phyloP scores from a whole-genome alignment of 176 grass and related monocot genomes.

The Alopecurus myosuroides region DNA sequence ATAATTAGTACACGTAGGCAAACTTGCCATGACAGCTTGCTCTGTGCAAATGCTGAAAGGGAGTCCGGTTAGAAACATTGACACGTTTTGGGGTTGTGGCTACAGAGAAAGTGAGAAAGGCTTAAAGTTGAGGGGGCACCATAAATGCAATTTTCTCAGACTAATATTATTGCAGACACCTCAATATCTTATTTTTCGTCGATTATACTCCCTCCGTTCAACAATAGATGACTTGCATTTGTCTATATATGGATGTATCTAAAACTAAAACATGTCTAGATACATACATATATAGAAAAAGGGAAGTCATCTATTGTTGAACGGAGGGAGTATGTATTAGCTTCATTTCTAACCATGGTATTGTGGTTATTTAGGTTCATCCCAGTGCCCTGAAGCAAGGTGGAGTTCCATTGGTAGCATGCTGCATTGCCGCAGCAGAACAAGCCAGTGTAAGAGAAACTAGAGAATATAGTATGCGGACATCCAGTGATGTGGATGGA shows the following conservation, averaged over 20 bases:
- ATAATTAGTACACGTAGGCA: background rate
- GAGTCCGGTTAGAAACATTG: background rate
- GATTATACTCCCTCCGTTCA: too few relatives aligned
- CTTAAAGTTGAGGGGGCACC: background rate
- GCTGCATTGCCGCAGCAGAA: slow-evolving; percentile 89
- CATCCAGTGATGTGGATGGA: background rate
- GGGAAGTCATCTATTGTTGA: too few relatives aligned
- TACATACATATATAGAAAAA: too few relatives aligned
- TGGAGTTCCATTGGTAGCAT: slow-evolving; percentile 70
- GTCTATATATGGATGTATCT: too few relatives aligned
- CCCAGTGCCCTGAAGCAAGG: slow-evolving; percentile 88
- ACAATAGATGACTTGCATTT: too few relatives aligned
- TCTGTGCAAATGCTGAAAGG: background rate
- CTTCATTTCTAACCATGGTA: slow-evolving; percentile 1
- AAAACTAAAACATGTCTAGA: too few relatives aligned
- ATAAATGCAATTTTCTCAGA: background rate
- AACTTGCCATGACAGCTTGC: background rate
- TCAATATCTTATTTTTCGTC: background rate
- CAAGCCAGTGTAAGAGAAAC: slow-evolving; percentile 55
- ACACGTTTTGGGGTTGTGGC: background rate
- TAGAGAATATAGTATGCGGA: background rate
- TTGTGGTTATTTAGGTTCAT: slow-evolving; percentile 66
- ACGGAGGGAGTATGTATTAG: too few relatives aligned
- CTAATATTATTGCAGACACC: background rate
- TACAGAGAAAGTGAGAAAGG: background rate